Evolutionary conservation across 371 early-diverging fungal genomes (phyloP).

Genomic region (Circinella umbellata): DNA sequence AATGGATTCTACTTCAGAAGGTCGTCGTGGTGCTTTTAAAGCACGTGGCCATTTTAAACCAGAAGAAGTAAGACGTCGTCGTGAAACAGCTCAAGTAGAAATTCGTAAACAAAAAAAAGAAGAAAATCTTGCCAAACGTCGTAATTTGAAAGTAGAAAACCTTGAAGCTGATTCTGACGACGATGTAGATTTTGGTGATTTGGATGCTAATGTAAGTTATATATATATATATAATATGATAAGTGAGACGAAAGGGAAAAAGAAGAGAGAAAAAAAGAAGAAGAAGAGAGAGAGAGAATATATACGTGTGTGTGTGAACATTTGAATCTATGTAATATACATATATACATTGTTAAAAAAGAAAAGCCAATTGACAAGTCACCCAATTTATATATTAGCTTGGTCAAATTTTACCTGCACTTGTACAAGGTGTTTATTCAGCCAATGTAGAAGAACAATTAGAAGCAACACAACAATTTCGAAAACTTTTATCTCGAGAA

Average conservation of each 20-base stretch:
- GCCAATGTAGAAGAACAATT: slow-evolving; percentile 78
- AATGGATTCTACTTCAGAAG: slow-evolving; percentile 62
- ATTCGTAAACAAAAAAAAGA: slow-evolving; percentile 96
- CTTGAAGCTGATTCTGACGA: slow-evolving; percentile 82
- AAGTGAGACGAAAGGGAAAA: no score
- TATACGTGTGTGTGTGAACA: no score
- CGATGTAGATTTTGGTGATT: slow-evolving; percentile 61
- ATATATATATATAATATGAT: background rate
- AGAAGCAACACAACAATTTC: slow-evolving; percentile 87
- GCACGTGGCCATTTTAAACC: slow-evolving; percentile 84
- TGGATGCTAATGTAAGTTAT: slow-evolving; percentile 54
- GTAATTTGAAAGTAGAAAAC: slow-evolving; percentile 71
- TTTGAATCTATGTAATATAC: no score
- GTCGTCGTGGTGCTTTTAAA: slow-evolving; percentile 81
- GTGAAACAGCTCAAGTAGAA: slow-evolving; percentile 93
- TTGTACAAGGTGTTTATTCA: slow-evolving; percentile 82
- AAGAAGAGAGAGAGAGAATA: no score
- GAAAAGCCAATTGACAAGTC: no score
- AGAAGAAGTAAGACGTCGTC: slow-evolving; percentile 92
- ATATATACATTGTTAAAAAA: no score
- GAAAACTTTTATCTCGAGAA: slow-evolving; percentile 96
- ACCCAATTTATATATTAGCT: slow-evolving; percentile 26
- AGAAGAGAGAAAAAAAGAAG: no score
- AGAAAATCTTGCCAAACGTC: slow-evolving; percentile 91
- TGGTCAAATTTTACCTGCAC: slow-evolving; percentile 68